Evolutionary conservation across 2,329 filamentous ascomycete species (phyloP).

Genomic region (Penicillium brasilianum): DNA sequence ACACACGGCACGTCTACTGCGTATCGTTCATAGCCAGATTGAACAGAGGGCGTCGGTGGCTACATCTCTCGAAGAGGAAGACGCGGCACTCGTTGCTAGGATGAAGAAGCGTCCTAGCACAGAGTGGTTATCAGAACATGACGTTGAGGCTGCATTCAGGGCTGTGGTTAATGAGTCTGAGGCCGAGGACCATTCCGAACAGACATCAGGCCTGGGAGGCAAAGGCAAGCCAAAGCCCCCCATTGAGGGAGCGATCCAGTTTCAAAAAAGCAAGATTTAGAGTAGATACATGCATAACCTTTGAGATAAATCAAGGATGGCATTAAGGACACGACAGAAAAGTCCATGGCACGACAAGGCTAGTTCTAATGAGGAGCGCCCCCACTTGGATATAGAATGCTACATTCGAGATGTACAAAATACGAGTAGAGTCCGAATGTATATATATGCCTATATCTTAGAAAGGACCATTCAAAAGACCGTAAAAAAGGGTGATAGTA

Average conservation of each 20-base stretch:
- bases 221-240: no score
- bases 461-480: no score
- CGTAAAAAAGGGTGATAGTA: no score
- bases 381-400: no score
- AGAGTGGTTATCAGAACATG: constrained; percentile 55
- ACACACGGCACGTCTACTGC: constrained; percentile 46
- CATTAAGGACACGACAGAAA: no score
- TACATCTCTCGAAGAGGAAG: constrained; percentile 36
- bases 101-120: constrained; percentile 46
- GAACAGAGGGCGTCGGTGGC: constrained; percentile 3
- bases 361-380: no score
- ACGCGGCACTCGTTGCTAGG: constrained; percentile 44
- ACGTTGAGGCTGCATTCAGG: constrained; percentile 49
- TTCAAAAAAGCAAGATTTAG: neutral
- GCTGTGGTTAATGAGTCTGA: constrained; percentile 9
- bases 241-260: neutral
- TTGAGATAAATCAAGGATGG: no score
- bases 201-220: neutral
- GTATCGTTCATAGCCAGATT: constrained; percentile 38
- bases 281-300: neutral
- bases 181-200: neutral
- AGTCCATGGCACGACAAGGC: no score
- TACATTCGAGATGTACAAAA: no score
- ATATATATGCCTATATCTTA: no score
- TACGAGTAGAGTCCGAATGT: no score